A percentile compares a stretch with the other conserved stretches of the same genome.
Conservation (phyloP, 208 protist species). For the Tritrichomonas musculus region DNA sequence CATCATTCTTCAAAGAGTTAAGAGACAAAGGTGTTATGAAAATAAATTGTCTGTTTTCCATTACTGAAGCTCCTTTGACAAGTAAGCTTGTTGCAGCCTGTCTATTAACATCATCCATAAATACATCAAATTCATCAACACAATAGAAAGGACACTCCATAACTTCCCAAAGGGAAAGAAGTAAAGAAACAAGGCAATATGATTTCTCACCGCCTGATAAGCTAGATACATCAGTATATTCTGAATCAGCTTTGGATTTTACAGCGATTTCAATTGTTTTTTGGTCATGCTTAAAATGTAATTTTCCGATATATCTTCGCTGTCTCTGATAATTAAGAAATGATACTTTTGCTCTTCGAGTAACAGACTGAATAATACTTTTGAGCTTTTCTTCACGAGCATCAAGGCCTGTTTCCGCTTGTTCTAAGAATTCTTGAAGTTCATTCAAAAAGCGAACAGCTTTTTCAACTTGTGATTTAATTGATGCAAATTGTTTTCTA, state of each 20-base stretch:
- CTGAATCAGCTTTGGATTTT: neutral
- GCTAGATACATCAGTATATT: neutral
- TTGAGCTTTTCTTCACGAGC: neutral
- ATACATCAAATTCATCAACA: constrained; percentile 22
- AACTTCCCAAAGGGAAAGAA: constrained; percentile 2
- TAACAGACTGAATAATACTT: neutral
- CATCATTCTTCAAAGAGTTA: neutral
- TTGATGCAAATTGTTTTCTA: neutral
- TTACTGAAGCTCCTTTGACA: neutral
- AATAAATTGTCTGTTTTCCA: constrained; percentile 8
- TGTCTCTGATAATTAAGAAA: neutral
- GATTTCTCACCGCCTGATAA: constrained; percentile 2
- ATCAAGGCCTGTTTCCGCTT: neutral
- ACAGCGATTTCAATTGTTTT: neutral
- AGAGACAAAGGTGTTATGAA: constrained; percentile 21
- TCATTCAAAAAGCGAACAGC: neutral
- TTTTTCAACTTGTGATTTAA: neutral
- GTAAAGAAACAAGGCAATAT: neutral
- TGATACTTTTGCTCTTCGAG: constrained; percentile 6
- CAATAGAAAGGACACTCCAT: constrained; percentile 32
- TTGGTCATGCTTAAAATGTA: neutral
- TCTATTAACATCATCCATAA: neutral
- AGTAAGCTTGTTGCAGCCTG: neutral
- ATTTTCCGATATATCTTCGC: neutral
- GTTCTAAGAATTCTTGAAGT: neutral